Evolutionary conservation across 2,329 filamentous ascomycete species (phyloP).

Genomic region (Fusarium goolgardi): DNA sequence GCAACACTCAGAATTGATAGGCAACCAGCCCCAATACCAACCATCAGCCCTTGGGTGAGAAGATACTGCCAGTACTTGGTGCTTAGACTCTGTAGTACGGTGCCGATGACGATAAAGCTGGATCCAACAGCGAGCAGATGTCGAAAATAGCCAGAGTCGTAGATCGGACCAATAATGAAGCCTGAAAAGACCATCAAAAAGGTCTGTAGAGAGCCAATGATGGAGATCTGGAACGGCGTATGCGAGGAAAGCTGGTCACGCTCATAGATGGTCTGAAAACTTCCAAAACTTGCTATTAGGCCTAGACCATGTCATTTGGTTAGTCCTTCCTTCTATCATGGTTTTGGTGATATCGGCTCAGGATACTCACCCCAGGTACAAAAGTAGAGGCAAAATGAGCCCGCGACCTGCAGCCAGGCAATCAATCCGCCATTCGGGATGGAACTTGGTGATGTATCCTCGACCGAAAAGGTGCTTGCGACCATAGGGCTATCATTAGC

Average conservation of each 20-base stretch:
- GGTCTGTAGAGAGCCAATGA: conserved; percentile 39
- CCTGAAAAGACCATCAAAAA: conserved; percentile 44
- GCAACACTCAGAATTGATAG: conserved; percentile 83
- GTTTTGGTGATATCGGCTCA: fast-evolving
- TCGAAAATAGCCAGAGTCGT: conserved; percentile 39
- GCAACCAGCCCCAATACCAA: conserved; percentile 76
- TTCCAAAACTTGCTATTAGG: conserved; percentile 41
- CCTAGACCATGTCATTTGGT: conserved; percentile 6
- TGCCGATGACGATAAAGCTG: conserved; percentile 33
- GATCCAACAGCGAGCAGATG: conserved; percentile 33
- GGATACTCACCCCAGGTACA: conserved; percentile 39
- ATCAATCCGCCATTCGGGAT: conserved; percentile 32
- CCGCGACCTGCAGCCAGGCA: conserved; percentile 42
- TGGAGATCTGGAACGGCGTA: conserved; percentile 38
- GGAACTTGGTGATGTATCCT: background rate
- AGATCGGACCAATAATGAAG: conserved; percentile 38
- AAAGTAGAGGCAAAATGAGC: conserved; percentile 43
- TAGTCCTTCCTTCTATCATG: background rate
- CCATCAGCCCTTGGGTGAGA: conserved; percentile 77
- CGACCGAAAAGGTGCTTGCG: background rate
- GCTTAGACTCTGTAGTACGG: conserved; percentile 36
- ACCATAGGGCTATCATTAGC: background rate
- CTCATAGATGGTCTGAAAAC: conserved; percentile 46
- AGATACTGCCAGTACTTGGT: conserved; percentile 81
- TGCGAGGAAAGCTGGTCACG: conserved; percentile 1